Base-by-base conservation (phyloP, 139 green algal genomes). In the Ettlia oleoabundans region DNA sequence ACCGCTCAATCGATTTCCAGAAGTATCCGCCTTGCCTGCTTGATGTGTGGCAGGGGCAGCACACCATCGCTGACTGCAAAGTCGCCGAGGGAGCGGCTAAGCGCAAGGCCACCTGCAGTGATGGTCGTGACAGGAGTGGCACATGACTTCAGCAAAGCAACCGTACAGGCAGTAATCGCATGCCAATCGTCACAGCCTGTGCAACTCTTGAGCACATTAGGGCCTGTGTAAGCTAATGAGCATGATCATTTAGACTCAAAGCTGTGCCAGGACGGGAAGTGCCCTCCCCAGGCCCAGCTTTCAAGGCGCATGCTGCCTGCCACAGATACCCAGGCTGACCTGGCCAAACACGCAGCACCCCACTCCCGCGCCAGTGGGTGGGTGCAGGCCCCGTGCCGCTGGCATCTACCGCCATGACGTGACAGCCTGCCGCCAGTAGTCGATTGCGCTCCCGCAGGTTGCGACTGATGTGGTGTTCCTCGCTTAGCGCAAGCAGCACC, bases 261-360 rank as follows among this genome's bases (percentile, higher is more conserved):
- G n/a, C n/a, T n/a, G n/a, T n/a, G n/a, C n/a, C n/a, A n/a, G n/a
- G n/a, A n/a, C n/a, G n/a, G n/a, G n/a, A n/a, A n/a, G n/a, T n/a
- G n/a, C n/a, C n/a, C n/a, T n/a, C n/a, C n/a, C n/a, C n/a, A n/a
- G n/a, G n/a, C n/a, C n/a, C n/a, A n/a, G n/a, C n/a, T n/a, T n/a
- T n/a, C n/a, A n/a, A n/a, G n/a, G n/a, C n/a, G n/a, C n/a, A n/a
- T n/a, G n/a, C n/a, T n/a, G n/a, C n/a, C n/a, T n/a, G n/a, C n/a
- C n/a, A n/a, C n/a, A n/a, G n/a, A n/a, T n/a, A n/a, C n/a, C n/a
- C n/a, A n/a, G n/a, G n/a, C n/a, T n/a, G n/a, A n/a, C n/a, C 95
- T 18, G 95, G 95, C 95, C 95, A 98, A 6, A 95, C 81, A 33
- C 94, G 86, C 61, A 98, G 84, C 4, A 95, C 95, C 5, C 95